These are phyloP conservation scores for Pythium aquatile DNA, from an alignment of 352 stramenopile genomes.

Conservation along the genomic window DNA sequence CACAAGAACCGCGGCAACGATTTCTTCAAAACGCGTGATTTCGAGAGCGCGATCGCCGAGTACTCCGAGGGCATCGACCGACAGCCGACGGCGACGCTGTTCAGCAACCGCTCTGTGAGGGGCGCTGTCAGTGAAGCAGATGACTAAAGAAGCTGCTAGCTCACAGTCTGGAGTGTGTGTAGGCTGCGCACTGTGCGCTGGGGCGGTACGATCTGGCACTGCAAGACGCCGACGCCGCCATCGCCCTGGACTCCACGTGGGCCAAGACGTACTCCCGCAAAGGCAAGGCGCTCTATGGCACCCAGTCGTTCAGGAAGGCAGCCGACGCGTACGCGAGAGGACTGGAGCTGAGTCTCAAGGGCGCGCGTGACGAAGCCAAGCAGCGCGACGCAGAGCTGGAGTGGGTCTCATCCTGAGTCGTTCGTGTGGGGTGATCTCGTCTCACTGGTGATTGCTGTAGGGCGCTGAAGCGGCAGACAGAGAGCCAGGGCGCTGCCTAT, in stretches of 20 bases:
- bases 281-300: constrained; percentile 74
- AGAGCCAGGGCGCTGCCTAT: constrained; percentile 70
- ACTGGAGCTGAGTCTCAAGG: constrained; percentile 69
- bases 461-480: constrained; percentile 63
- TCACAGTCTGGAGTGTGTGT: background rate
- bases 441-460: constrained; percentile 23
- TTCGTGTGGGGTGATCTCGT: background rate
- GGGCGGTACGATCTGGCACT: constrained; percentile 48
- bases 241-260: constrained; percentile 63
- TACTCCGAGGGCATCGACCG: constrained; percentile 62
- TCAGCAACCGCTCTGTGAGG: constrained; percentile 71
- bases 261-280: constrained; percentile 60
- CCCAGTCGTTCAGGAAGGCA: constrained; percentile 59
- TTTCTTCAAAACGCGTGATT: constrained; percentile 60
- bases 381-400: constrained; percentile 74
- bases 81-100: constrained; percentile 59
- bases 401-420: constrained; percentile 27
- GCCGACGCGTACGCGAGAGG: constrained; percentile 75
- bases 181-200: constrained; percentile 67
- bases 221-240: constrained; percentile 57
- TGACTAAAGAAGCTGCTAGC: background rate
- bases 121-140: background rate
- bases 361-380: constrained; percentile 57
- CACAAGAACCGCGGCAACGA: constrained; percentile 72
- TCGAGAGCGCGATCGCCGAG: constrained; percentile 46